Base-by-base conservation (phyloP, 2,329 filamentous ascomycete species). In the Fusarium temperatum region DNA sequence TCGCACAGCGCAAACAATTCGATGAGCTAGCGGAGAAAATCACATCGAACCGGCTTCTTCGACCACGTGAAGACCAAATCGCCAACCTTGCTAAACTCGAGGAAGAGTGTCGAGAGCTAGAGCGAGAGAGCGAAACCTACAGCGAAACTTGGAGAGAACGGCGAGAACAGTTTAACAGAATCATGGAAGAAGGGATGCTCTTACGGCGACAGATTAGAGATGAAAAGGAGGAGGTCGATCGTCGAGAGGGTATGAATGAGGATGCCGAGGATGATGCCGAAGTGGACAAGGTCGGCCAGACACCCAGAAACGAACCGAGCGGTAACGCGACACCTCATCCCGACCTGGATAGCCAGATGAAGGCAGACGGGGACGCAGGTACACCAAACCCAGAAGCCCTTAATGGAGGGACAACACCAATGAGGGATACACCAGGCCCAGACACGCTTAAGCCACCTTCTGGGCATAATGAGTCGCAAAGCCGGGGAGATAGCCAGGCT, bases 141-240 rank as follows among this genome's bases (percentile, higher is more conserved):
- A 92, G 90, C 55, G 89, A 88, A 73, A 96, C 94, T 1, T 98
- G 95, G 95, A 87, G 89, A 47, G 95, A 97, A 83, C 88, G 96
- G 44, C 87, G 93, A 71, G 93, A 94, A 76, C 94, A 98, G 83
- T 98, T 98, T 82, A 93, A 92, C 66, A 89, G 90, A 63, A 95
- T 98, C 78, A 93, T 98, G 80, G 93, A 95, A 68, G 96, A 98
- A 84, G 94, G 94, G n/a, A 93, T 93, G 89, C 88, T 94, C 73
- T 88, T 98, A 81, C 87, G 95, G 66, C 88, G 94, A 55, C 87
- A 97, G 81, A 98, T 98, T 79, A 91, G 95, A 69, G 95, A 98
- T 79, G 96, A 98, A 86, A 97, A 98, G 84, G 95, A 98, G 81
- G 95, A 98, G 83, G 94, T 96, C 0, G 95, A 98, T 83, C 87